Conservation (phyloP, 805 yeast genomes). For the Danielia reshetovae region DNA sequence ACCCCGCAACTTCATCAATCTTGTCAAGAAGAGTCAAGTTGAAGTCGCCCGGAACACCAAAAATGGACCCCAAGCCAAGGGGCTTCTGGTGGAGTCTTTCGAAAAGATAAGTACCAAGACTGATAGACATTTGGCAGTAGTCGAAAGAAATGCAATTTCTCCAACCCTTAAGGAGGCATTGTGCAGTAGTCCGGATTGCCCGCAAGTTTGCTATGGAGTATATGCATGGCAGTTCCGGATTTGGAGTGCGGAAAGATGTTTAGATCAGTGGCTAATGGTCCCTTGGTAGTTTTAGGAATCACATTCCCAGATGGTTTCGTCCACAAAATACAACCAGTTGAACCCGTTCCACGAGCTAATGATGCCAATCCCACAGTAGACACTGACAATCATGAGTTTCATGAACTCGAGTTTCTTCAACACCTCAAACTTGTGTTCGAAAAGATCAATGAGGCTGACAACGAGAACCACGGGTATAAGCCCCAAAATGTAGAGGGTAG, state of each 20-base stretch:
- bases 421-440: conserved; percentile 48
- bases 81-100: conserved; percentile 5
- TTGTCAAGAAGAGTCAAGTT: conserved; percentile 4
- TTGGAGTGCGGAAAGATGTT: too few species aligned
- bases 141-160: too few species aligned
- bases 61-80: conserved; percentile 1
- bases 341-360: conserved; percentile 84
- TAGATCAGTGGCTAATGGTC: too few species aligned
- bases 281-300: too few species aligned
- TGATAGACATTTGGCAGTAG: too few species aligned
- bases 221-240: too few species aligned
- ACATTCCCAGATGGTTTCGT: conserved; percentile 61
- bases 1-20: conserved; percentile 4
- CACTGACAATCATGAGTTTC: conserved; percentile 76
- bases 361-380: conserved; percentile 84
- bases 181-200: background rate
- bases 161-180: background rate
- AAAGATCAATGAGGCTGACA: conserved; percentile 44
- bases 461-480: conserved; percentile 58
- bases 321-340: conserved; percentile 83
- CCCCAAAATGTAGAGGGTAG: conserved; percentile 62
- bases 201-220: too few species aligned
- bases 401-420: conserved; percentile 66
- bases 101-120: conserved; percentile 4
- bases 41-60: conserved; percentile 7